These are phyloP conservation scores for Auriscalpium microsporum DNA, from an alignment of 768 basidiomycete genomes.

Conservation along the genomic window DNA sequence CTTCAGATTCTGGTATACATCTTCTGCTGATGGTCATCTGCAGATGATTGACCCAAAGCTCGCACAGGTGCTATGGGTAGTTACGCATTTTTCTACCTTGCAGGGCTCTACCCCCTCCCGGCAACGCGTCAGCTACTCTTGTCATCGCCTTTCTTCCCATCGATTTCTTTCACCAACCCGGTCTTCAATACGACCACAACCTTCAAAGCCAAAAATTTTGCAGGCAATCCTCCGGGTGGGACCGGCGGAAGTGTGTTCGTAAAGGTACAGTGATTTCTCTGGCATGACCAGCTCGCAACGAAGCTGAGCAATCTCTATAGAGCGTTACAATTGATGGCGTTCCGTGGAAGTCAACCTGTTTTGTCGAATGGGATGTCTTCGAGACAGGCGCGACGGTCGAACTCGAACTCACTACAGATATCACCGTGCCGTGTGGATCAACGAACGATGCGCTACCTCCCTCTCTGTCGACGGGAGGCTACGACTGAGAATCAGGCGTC, in stretches of 20 bases:
- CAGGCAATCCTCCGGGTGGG: slow-evolving; percentile 28
- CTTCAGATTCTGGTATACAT: neutral
- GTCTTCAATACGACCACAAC: slow-evolving; percentile 47
- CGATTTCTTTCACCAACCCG: slow-evolving; percentile 55
- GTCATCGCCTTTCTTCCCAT: slow-evolving; percentile 53
- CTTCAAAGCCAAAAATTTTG: slow-evolving; percentile 41
- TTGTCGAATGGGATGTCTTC: slow-evolving; percentile 60
- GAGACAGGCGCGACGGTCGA: slow-evolving; percentile 42
- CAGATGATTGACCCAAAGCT: neutral
- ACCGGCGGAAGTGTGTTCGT: slow-evolving; percentile 32
- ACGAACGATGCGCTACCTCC: slow-evolving; percentile 42
- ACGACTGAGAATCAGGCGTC: slow-evolving; percentile 3
- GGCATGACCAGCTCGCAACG: neutral
- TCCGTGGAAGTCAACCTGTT: slow-evolving; percentile 55
- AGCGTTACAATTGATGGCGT: slow-evolving; percentile 49
- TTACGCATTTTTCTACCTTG: slow-evolving; percentile 49
- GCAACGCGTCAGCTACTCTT: slow-evolving; percentile 52
- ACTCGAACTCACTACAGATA: slow-evolving; percentile 46
- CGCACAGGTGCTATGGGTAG: slow-evolving; percentile 52
- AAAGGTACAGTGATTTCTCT: slow-evolving; percentile 29
- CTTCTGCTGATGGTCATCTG: neutral
- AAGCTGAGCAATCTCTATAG: slow-evolving; percentile 22
- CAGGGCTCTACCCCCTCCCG: slow-evolving; percentile 55
- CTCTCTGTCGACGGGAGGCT: slow-evolving; percentile 59
- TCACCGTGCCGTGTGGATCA: slow-evolving; percentile 43